Evolutionary conservation across 2,329 filamentous ascomycete species (phyloP).

Genomic region (Aspergillus floridensis): DNA sequence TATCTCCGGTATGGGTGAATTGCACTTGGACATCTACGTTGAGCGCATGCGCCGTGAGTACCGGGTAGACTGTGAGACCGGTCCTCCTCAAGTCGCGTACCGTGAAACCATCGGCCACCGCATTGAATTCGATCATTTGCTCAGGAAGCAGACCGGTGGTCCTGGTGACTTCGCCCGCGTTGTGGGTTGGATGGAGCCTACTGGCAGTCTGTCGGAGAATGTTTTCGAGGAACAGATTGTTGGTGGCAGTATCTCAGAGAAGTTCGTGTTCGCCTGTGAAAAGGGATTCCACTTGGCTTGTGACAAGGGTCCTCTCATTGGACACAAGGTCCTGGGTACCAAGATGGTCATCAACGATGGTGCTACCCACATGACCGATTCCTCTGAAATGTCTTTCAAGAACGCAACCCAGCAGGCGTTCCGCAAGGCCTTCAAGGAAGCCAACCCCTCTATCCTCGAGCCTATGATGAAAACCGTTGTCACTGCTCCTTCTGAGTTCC

Average conservation of each 20-base stretch:
- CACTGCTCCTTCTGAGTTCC: slow-evolving; percentile 94
- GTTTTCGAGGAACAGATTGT: slow-evolving; percentile 82
- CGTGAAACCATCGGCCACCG: slow-evolving; percentile 82
- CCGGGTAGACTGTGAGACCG: slow-evolving; percentile 92
- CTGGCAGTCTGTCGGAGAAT: slow-evolving; percentile 69
- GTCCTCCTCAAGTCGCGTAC: slow-evolving; percentile 94
- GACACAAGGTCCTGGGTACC: slow-evolving; percentile 86
- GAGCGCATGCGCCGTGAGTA: slow-evolving; percentile 97
- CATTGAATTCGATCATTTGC: slow-evolving; percentile 84
- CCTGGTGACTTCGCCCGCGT: slow-evolving; percentile 95
- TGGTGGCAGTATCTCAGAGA: slow-evolving; percentile 89
- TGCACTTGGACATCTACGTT: slow-evolving; percentile 95
- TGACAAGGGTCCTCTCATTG: slow-evolving; percentile 83
- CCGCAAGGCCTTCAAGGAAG: slow-evolving; percentile 83
- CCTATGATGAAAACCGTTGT: slow-evolving; percentile 98
- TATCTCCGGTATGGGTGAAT: slow-evolving; percentile 96
- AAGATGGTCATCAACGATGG: slow-evolving; percentile 94
- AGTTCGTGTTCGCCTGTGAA: slow-evolving; percentile 89
- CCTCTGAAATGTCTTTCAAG: slow-evolving; percentile 94
- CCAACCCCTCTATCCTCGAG: slow-evolving; percentile 81
- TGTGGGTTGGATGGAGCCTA: slow-evolving; percentile 86
- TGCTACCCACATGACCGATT: slow-evolving; percentile 96
- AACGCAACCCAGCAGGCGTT: slow-evolving; percentile 94
- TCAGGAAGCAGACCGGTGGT: slow-evolving; percentile 94
- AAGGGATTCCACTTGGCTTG: slow-evolving; percentile 88